phyloP scores from a whole-genome alignment of 139 green algal species.

The Closterium sp. region DNA sequence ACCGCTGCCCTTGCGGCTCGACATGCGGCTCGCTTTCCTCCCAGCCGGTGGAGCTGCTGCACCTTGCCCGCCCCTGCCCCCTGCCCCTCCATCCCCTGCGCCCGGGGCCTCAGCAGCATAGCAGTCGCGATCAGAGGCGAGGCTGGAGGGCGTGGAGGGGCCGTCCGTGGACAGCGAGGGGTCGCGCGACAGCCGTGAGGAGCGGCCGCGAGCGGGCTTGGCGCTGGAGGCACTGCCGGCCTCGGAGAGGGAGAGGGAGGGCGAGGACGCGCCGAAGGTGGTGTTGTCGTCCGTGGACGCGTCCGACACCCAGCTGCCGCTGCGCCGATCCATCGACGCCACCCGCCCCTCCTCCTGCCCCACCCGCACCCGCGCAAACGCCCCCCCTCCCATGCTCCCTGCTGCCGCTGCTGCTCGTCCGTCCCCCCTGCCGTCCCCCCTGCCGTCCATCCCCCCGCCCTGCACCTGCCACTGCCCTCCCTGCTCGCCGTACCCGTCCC shows the following conservation, averaged over 20 bases:
- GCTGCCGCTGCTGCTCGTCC: background rate
- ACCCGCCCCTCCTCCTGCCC: background rate
- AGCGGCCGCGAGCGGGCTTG: background rate
- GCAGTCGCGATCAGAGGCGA: background rate
- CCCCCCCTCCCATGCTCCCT: background rate
- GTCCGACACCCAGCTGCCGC: background rate
- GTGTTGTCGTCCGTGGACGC: background rate
- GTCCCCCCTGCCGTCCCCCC: too few species aligned
- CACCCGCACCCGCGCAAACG: background rate
- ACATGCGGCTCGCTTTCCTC: background rate
- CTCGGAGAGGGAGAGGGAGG: background rate
- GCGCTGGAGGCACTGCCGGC: background rate
- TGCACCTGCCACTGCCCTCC: background rate
- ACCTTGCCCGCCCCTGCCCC: background rate
- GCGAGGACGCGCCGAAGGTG: background rate
- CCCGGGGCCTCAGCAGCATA: background rate
- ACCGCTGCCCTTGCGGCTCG: background rate
- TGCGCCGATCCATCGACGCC: background rate
- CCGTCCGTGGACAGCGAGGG: background rate
- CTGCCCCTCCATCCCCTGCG: background rate
- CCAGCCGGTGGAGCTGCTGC: too few species aligned
- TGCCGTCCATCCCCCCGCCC: background rate
- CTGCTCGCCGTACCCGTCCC: background rate
- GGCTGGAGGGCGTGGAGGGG: background rate
- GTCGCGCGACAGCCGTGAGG: background rate